phyloP scores from a whole-genome alignment of 75 land plant species.

The Ceratopteris richardii region DNA sequence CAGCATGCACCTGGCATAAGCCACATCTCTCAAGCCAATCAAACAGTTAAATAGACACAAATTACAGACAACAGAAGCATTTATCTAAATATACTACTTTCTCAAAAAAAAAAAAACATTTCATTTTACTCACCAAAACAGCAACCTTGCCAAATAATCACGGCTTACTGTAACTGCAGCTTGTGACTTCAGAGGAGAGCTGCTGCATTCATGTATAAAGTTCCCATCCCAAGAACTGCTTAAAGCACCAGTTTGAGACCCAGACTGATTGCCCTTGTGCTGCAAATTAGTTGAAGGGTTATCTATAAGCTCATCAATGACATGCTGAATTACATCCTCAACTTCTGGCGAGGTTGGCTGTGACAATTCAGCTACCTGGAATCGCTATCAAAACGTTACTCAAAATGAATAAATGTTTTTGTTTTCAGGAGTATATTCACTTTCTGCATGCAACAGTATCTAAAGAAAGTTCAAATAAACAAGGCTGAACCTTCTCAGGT shows the following conservation, averaged over 20 bases:
- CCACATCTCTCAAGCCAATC: no score
- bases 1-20: conserved; percentile 73
- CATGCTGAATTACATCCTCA: conserved; percentile 63
- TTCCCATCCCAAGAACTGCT: conserved; percentile 28
- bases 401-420: no score
- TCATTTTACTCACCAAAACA: conserved; percentile 70
- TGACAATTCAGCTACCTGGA: conserved; percentile 83
- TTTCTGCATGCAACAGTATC: no score
- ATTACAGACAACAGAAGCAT: neutral
- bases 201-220: neutral
- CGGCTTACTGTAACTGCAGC: conserved; percentile 62
- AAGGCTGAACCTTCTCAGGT: conserved; percentile 69
- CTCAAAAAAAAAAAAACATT: no score
- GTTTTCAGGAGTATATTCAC: no score
- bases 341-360: conserved; percentile 67
- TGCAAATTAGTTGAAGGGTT: conserved; percentile 62
- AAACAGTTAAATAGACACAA: neutral
- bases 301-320: conserved; percentile 68
- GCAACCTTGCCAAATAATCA: conserved; percentile 85
- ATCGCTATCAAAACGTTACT: neutral
- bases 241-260: conserved; percentile 46
- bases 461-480: no score
- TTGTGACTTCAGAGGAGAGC: conserved; percentile 43
- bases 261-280: conserved; percentile 39
- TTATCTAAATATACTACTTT: no score